Evolutionary conservation across 2,329 filamentous ascomycete species (phyloP).

Genomic region (Onygena corvina): DNA sequence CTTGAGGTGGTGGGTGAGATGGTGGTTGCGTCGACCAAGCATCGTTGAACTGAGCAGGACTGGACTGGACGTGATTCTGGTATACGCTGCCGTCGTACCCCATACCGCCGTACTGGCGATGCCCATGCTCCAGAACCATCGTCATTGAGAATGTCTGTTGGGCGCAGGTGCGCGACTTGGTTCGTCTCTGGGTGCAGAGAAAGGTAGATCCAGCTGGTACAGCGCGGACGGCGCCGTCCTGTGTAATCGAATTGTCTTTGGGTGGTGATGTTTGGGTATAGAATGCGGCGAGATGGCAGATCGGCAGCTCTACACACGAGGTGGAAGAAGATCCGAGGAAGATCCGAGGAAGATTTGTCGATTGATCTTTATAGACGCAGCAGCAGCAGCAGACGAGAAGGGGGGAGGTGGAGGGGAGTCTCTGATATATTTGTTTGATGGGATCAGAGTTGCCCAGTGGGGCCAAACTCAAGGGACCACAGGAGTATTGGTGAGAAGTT

Average conservation of each 20-base stretch:
- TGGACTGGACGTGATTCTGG: constrained; percentile 51
- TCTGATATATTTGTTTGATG: constrained; percentile 6
- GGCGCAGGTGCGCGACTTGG: background rate
- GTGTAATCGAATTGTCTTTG: background rate
- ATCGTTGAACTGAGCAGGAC: constrained; percentile 68
- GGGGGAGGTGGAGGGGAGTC: background rate
- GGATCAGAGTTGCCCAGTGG: background rate
- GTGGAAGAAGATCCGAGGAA: constrained; percentile 1
- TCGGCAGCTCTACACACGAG: background rate
- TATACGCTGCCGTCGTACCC: constrained; percentile 70
- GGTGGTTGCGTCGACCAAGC: constrained; percentile 60
- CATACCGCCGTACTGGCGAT: constrained; percentile 66
- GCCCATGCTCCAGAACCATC: constrained; percentile 86
- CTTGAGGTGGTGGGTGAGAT: constrained; percentile 48
- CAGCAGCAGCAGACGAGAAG: background rate
- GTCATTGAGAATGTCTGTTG: constrained; percentile 53
- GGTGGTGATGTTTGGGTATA: background rate
- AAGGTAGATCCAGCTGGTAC: no score
- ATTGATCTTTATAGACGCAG: background rate
- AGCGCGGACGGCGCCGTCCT: no score
- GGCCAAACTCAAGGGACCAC: constrained; percentile 5
- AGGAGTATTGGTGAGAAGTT: constrained; percentile 4
- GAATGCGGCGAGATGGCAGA: background rate
- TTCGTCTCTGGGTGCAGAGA: no score
- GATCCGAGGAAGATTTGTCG: background rate